Evolutionary conservation across 352 stramenopile genomes (phyloP), one percentile per base, ranked within the genome.

Genomic region (Phytopythium sindhum): DNA sequence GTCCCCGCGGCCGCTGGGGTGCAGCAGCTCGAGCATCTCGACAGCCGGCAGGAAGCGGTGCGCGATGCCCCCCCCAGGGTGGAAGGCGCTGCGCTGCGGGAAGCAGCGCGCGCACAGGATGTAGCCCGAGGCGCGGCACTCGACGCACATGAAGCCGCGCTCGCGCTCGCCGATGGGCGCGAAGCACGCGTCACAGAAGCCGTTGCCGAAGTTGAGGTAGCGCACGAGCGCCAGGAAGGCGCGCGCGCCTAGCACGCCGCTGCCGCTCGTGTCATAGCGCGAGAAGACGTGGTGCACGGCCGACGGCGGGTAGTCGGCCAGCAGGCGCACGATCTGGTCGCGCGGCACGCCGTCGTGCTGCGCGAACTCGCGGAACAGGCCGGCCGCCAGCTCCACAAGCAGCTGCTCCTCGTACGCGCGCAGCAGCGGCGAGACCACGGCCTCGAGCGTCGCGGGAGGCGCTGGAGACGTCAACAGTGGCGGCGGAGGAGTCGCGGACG

Each of bases 141-240:
- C 69, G 31, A 76, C 44, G 50, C 69, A 76, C 69, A 73, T 73
- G 68, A 75, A 75, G 41, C 70, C 68, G 57, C 70, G 69, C 50
- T 80, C 64, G 41, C 69, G 58, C 42, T 75, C 72, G 37, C 70
- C 69, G 59, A 80, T 75, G 17, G 73, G 73, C 2, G 67, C 61
- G 44, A 70, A 70, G 61, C 73, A 81, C 51, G 65, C 58, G 68
- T 81, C 73, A 29, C 73, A 81, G 63, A 78, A 81, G 67, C 73
- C 68, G 31, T 70, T 73, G 42, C 70, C 68, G 24, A 81, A 81
- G 61, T 81, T 78, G 17, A 81, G 63, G 58, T 81, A 81, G 7
- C 70, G 70, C 35, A 81, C 70, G 23, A 81, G 65, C 35, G 70
- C 63, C 57, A 72, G 60, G 63, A 81, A 81, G 37, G 67, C 67